A percentile compares a stretch with the other conserved stretches of the same genome.
phyloP scores from a whole-genome alignment of 805 yeast genomes.

The Monosporozyma unispora region DNA sequence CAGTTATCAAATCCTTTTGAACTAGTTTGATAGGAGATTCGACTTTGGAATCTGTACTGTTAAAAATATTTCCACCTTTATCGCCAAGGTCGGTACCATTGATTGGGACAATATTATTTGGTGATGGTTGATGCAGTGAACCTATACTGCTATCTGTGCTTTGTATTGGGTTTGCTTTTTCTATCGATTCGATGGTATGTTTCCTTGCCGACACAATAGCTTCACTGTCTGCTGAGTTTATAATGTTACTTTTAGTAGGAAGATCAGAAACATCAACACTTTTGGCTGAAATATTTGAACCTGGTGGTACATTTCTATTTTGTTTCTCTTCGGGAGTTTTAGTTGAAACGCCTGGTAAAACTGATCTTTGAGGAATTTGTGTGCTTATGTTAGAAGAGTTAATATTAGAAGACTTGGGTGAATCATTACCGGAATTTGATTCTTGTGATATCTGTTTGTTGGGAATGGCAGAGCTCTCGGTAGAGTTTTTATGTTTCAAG shows the following conservation, averaged over 20 bases:
- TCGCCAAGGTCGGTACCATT: neutral
- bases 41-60: neutral
- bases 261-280: neutral
- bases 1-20: neutral
- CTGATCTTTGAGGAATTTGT: neutral
- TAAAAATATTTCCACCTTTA: neutral
- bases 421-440: neutral
- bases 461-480: neutral
- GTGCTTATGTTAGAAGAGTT: neutral
- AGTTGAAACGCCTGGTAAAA: neutral
- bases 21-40: neutral
- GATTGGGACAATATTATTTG: neutral
- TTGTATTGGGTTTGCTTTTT: too few relatives aligned
- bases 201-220: neutral
- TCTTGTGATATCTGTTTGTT: neutral
- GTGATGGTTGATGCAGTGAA: neutral
- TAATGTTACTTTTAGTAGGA: neutral
- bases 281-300: neutral
- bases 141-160: too few relatives aligned
- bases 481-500: neutral
- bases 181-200: too few relatives aligned
- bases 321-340: neutral
- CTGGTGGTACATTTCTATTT: neutral
- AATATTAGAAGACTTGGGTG: neutral
- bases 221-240: neutral